phyloP scores from a whole-genome alignment of 768 basidiomycete species.

The Mycena capillaripes region DNA sequence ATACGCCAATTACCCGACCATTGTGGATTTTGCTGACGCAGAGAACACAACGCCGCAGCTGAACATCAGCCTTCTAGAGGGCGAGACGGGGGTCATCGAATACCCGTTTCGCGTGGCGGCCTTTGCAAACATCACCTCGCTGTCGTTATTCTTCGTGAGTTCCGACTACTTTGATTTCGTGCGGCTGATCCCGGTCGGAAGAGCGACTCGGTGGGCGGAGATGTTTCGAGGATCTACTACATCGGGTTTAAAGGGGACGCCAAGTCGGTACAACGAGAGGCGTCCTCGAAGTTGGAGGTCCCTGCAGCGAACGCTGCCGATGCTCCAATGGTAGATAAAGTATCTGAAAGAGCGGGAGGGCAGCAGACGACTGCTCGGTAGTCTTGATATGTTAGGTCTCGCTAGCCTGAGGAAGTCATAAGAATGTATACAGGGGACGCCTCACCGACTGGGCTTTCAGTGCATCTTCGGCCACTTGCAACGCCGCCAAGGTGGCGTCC shows the following conservation, averaged over 20 bases:
- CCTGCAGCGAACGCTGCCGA: constrained; percentile 88
- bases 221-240: constrained; percentile 78
- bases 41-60: constrained; percentile 79
- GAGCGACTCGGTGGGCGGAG: constrained; percentile 79
- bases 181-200: constrained; percentile 43
- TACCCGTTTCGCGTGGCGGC: constrained; percentile 85
- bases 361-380: constrained; percentile 76
- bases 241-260: constrained; percentile 88
- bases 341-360: constrained; percentile 68
- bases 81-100: constrained; percentile 76
- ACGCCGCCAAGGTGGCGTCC: constrained; percentile 21
- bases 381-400: constrained; percentile 6
- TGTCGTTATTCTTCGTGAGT: constrained; percentile 88
- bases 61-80: constrained; percentile 78
- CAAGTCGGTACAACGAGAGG: constrained; percentile 66
- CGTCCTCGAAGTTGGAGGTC: constrained; percentile 75
- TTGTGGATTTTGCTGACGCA: constrained; percentile 83
- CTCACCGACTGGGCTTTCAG: constrained; percentile 1
- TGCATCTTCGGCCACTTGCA: constrained; percentile 16
- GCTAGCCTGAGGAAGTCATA: neutral
- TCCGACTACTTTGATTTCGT: constrained; percentile 1
- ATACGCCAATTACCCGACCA: constrained; percentile 80
- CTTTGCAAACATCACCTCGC: constrained; percentile 79
- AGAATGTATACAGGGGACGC: neutral
- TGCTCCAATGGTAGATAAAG: constrained; percentile 72